These are phyloP conservation scores for Phytophthora hibernalis DNA, from an alignment of 352 stramenopile species.

Conservation along the genomic window DNA sequence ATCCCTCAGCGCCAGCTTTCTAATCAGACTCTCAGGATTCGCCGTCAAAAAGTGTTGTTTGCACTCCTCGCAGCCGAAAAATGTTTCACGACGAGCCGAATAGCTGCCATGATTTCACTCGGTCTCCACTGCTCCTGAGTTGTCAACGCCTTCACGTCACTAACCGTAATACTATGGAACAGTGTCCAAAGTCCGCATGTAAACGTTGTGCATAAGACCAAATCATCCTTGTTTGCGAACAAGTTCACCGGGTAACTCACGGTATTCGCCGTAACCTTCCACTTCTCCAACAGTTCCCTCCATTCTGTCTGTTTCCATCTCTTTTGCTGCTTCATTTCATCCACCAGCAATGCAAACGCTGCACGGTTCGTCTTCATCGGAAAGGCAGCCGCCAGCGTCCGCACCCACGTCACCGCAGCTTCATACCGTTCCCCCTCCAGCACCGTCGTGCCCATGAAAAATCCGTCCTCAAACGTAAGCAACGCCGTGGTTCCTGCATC, in stretches of 20 bases:
- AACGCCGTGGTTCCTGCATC: slow-evolving; percentile 66
- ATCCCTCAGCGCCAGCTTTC: slow-evolving; percentile 46
- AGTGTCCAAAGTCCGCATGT: slow-evolving; percentile 84
- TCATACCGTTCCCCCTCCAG: slow-evolving; percentile 64
- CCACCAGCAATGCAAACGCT: slow-evolving; percentile 52
- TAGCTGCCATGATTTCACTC: slow-evolving; percentile 59
- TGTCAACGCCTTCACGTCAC: slow-evolving; percentile 21
- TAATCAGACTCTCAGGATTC: slow-evolving; percentile 61
- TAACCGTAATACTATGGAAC: slow-evolving; percentile 75
- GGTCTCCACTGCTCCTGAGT: slow-evolving; percentile 35
- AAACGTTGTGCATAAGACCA: slow-evolving; percentile 68
- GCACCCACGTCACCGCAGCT: slow-evolving; percentile 66
- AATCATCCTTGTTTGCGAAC: slow-evolving; percentile 52
- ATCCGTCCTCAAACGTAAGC: slow-evolving; percentile 70
- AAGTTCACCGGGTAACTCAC: slow-evolving; percentile 70
- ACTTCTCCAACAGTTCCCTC: slow-evolving; percentile 55
- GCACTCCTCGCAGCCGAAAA: slow-evolving; percentile 86
- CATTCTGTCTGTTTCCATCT: slow-evolving; percentile 60
- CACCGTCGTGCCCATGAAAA: slow-evolving; percentile 70
- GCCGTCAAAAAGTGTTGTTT: slow-evolving; percentile 69
- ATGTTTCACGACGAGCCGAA: slow-evolving; percentile 72
- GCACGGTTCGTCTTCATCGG: slow-evolving; percentile 65
- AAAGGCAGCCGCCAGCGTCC: slow-evolving; percentile 59
- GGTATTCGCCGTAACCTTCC: slow-evolving; percentile 52
- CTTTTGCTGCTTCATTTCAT: slow-evolving; percentile 39